phyloP scores from a whole-genome alignment of 495 filamentous ascomycete genomes.

The Pyrenopolyporus hunteri region DNA sequence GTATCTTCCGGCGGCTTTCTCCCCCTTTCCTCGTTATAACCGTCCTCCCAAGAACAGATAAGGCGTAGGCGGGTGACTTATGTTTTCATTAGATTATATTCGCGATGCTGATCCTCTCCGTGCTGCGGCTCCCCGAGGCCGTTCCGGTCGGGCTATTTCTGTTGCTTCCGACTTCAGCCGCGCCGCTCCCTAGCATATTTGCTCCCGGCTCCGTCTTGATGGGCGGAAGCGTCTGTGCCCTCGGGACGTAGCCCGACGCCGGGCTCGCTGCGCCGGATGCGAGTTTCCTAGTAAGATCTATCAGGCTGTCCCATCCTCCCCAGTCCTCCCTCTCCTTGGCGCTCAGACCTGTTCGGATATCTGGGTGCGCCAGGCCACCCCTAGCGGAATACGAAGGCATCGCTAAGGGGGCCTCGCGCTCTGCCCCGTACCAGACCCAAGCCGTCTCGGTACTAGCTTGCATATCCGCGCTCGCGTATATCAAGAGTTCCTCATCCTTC shows the following conservation, averaged over 20 bases:
- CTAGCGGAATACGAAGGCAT: slow-evolving; percentile 28
- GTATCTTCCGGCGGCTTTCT: slow-evolving; percentile 16
- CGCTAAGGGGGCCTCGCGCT: slow-evolving; percentile 47
- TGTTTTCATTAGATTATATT: slow-evolving; percentile 69
- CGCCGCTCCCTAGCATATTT: slow-evolving; percentile 42
- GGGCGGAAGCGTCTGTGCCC: slow-evolving; percentile 35
- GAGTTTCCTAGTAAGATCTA: slow-evolving; percentile 46
- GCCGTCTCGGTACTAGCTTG: slow-evolving; percentile 79
- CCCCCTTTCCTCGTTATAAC: background rate
- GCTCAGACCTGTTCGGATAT: slow-evolving; percentile 46
- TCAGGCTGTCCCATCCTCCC: slow-evolving; percentile 61
- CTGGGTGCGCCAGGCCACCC: slow-evolving; percentile 29
- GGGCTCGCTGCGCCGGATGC: slow-evolving; percentile 32
- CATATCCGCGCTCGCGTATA: slow-evolving; percentile 87
- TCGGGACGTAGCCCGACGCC: slow-evolving; percentile 24
- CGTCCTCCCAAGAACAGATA: too few relatives aligned
- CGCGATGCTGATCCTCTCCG: slow-evolving; percentile 76
- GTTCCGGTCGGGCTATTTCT: slow-evolving; percentile 45
- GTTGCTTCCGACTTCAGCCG: slow-evolving; percentile 44
- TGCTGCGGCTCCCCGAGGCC: slow-evolving; percentile 47
- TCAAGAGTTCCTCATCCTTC: slow-evolving; percentile 89
- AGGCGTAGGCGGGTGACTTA: too few relatives aligned
- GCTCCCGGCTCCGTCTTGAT: slow-evolving; percentile 46
- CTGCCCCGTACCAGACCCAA: slow-evolving; percentile 86
- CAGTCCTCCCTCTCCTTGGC: slow-evolving; percentile 59